Evolutionary conservation across 2,329 filamentous ascomycete genomes (phyloP), one percentile per base, ranked within the genome.

Genomic region (Botrytis porri): DNA sequence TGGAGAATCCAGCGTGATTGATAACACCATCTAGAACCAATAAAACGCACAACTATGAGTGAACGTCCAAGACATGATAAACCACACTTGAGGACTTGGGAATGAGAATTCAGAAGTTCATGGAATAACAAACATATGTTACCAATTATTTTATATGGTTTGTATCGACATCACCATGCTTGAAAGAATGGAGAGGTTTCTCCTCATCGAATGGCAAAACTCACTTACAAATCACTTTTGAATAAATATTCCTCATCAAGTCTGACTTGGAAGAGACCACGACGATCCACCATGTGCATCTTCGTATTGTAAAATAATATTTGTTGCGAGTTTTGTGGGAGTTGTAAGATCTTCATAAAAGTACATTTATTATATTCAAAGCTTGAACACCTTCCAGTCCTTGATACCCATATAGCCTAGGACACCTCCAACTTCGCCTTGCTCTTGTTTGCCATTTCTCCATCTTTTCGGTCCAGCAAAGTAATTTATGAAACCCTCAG

Each of bases 391-490:
- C 61, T 78, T 77, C 81, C 81, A 82, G 29, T 78, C 75, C 18
- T 77, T 88, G 83, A 80, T 18, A 1, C 72, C 72, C 74, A 97
- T 82, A 63, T 84, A 83, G 2, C 86, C 88, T 32, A 95, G 82
- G 3, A 94, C 81, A 0, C 95, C 95, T 9, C 88, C 87, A 0
- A 97, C 83, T 0, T 88, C 86, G 0, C 95, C 95, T 79, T 97
- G 94, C 18, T 88, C 85, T 82, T 97, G 92, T 73, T 84, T 84
- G 0, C 94, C 93, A 41, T 59, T 60, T 1, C 32, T 6, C 70
- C 70, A 72, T 16, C 29, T 61, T 29, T 72, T 72, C 1, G 62
- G 70, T 35, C 70, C 70, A 8, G 70, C 51, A 48, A 72, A 69
- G 10, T 72, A 35, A 25, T 67, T 69, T 29, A 69, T 60, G 20